Evolutionary conservation across 2,329 filamentous ascomycete genomes (phyloP).

Genomic region (Zasmidium angulare): DNA sequence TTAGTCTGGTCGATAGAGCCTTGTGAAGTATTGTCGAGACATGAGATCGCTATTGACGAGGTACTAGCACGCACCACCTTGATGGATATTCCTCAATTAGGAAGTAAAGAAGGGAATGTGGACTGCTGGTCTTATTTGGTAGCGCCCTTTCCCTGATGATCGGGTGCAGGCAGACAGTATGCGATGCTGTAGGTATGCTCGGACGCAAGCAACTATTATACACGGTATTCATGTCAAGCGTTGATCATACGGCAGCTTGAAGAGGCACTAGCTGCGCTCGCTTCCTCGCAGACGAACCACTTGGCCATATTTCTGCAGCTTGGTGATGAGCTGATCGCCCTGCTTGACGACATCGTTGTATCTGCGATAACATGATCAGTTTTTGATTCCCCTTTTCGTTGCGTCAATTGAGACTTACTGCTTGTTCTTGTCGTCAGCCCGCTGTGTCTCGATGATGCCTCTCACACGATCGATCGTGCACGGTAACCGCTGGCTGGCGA

Average conservation of each 20-base stretch:
- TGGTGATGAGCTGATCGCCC: conserved; percentile 95
- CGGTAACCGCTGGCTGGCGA: conserved; percentile 87
- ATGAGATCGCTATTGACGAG: no score
- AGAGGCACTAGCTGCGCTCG: conserved; percentile 68
- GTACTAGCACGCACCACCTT: not conserved
- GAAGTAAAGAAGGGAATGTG: not conserved
- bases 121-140: not conserved
- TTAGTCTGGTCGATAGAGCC: not conserved
- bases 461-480: conserved; percentile 98
- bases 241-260: not conserved
- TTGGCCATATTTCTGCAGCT: conserved; percentile 98
- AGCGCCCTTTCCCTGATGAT: no score
- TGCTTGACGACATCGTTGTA: conserved; percentile 98
- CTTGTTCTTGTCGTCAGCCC: conserved; percentile 99
- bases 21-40: no score
- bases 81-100: not conserved
- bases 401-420: conserved; percentile 52
- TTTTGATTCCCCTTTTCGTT: not conserved
- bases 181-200: conserved; percentile 10
- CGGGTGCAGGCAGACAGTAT: no score
- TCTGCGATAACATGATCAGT: conserved; percentile 15
- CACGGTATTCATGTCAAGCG: conserved; percentile 7
- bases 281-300: conserved; percentile 91
- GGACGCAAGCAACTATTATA: conserved; percentile 10
- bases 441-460: conserved; percentile 96